Evolutionary conservation across 139 green algal species (phyloP), one percentile per base, ranked within the genome.

Genomic region (Coelastrella sp.): DNA sequence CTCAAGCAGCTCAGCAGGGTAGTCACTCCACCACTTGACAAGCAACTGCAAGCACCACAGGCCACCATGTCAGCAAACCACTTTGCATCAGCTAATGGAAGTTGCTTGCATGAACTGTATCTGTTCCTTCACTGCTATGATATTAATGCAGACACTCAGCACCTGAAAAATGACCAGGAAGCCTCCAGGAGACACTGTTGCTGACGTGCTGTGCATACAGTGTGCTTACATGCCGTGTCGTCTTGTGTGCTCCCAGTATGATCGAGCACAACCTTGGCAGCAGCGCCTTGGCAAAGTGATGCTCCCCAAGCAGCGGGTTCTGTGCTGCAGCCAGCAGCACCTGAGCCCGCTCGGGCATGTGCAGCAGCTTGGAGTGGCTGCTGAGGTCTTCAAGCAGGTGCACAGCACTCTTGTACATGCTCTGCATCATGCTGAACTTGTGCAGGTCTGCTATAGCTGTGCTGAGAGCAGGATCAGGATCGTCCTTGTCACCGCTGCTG

Each of bases 11-110:
- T 92, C 87, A 6, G 91, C 88, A 0, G 96, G 96, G 92, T 98
- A 98, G 65, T 96, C 95, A 2, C 94, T 92, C 97, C 96, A 98
- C 97, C 97, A 98, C 82, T 95, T 95, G 71, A 98, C 94, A 88
- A 99, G 91, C 74, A 97, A 91, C 92, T 97, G 93, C 89, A 89
- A 20, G 7, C 68, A 80, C 23, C 6, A 58, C 22, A 80, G 17
- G n/a, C 32, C 32, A 47, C 32, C 32, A 47, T 47, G 32, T 47
- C 32, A 47, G 32, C 32, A 47, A 47, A 47, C 32, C 32, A 47
- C 32, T 47, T 47, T 47, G 32, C 32, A 47, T 47, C 32, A 47
- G 32, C 32, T 47, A 47, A 47, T 47, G 32, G 32, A 47, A 47
- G 32, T 47, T 47, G 32, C 32, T 47, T 47, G 32, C 32, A 47